Evolutionary conservation across 805 yeast species (phyloP).

Genomic region (Phaffomyces opuntiae): DNA sequence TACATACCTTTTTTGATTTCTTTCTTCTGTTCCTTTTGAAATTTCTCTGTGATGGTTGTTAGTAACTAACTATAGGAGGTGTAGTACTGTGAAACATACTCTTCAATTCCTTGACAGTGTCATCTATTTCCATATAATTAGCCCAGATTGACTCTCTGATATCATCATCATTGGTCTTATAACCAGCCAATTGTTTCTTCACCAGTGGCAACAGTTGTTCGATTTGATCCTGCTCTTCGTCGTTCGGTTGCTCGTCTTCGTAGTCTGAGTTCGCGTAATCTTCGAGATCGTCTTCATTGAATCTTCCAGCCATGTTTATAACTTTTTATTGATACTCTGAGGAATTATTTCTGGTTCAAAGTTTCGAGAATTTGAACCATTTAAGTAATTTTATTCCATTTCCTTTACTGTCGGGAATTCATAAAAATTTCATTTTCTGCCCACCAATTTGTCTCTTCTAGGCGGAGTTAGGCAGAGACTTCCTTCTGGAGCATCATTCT

Average conservation of each 20-base stretch:
- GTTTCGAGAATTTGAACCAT: neutral
- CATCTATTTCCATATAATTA: slow-evolving; percentile 49
- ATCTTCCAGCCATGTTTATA: slow-evolving; percentile 6
- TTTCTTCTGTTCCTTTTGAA: slow-evolving; percentile 3
- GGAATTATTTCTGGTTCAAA: no score
- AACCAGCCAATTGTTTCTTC: slow-evolving; percentile 30
- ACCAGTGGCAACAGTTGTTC: slow-evolving; percentile 37
- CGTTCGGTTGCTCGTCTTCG: slow-evolving; percentile 28
- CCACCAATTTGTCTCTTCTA: no score
- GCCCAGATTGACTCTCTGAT: slow-evolving; percentile 54
- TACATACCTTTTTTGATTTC: slow-evolving; percentile 37
- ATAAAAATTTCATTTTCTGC: neutral
- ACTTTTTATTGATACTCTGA: neutral
- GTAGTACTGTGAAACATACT: slow-evolving; percentile 16
- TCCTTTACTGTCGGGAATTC: no score
- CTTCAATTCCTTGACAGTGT: slow-evolving; percentile 39
- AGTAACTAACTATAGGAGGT: neutral
- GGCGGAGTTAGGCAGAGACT: neutral
- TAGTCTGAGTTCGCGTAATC: slow-evolving; percentile 25
- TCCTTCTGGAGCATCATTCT: no score
- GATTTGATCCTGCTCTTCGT: slow-evolving; percentile 34
- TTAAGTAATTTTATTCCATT: no score
- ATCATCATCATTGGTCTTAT: slow-evolving; percentile 39
- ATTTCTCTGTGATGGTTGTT: neutral
- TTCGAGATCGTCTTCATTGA: slow-evolving; percentile 24